These are phyloP conservation scores for Camellia granthamiana DNA, from an alignment of 148 eudicot genomes.

Conservation along the genomic window DNA sequence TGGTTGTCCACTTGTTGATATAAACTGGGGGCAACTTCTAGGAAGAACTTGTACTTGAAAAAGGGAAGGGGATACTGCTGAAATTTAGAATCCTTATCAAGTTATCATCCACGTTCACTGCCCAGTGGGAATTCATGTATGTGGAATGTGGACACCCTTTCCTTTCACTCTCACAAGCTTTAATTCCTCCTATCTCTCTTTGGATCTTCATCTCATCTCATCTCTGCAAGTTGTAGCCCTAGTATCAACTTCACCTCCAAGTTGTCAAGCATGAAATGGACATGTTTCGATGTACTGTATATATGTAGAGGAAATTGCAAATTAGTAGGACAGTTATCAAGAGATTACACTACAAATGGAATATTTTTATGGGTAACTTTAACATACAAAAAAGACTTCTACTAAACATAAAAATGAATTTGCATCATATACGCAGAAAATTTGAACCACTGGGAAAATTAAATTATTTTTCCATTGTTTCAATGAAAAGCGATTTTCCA, in stretches of 20 bases:
- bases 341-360: too few species aligned
- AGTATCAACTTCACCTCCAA: neutral
- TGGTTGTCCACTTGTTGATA: neutral
- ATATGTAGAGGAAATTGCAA: too few species aligned
- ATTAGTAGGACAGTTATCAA: too few species aligned
- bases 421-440: too few species aligned
- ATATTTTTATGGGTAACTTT: too few species aligned
- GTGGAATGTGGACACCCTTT: constrained; percentile 11
- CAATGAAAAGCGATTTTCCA: too few species aligned
- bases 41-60: constrained; percentile 1
- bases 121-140: constrained; percentile 11
- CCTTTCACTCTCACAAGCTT: constrained; percentile 23
- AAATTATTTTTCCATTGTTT: too few species aligned
- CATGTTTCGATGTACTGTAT: neutral
- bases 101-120: constrained; percentile 11
- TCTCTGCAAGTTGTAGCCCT: constrained; percentile 7
- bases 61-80: neutral
- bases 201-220: neutral
- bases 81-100: constrained; percentile 23
- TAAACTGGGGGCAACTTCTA: neutral
- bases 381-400: too few species aligned
- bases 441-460: too few species aligned
- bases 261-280: constrained; percentile 3
- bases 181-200: neutral
- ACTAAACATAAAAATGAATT: too few species aligned